phyloP scores from a whole-genome alignment of 2,329 filamentous ascomycete genomes.

The Ceratocystis alfenasii region DNA sequence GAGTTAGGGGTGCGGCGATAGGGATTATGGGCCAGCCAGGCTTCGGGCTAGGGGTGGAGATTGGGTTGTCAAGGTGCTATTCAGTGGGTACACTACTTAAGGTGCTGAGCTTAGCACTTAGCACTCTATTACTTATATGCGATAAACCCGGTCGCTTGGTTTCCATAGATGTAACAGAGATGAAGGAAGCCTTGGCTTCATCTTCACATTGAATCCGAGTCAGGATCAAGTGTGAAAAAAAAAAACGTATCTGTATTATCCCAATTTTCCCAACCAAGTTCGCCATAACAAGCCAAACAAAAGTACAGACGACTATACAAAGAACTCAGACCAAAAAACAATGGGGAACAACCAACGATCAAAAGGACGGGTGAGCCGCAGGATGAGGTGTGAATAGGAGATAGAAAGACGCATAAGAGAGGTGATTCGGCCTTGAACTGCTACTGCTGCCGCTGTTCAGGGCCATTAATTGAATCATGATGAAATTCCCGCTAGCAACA shows the following conservation, averaged over 20 bases:
- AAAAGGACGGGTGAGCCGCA: not conserved
- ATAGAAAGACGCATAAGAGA: conserved; percentile 15
- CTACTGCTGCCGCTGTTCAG: not conserved
- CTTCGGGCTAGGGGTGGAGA: too few relatives aligned
- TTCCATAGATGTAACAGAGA: too few relatives aligned
- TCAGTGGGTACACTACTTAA: too few relatives aligned
- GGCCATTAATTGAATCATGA: not conserved
- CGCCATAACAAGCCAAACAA: conserved; percentile 20
- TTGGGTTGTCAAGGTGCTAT: too few relatives aligned
- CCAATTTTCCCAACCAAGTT: conserved; percentile 20
- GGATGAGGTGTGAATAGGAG: conserved; percentile 6
- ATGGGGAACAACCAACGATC: conserved; percentile 8
- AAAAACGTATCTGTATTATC: conserved; percentile 2
- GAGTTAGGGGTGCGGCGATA: not conserved
- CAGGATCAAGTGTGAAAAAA: not conserved
- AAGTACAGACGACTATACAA: conserved; percentile 17
- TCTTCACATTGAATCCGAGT: too few relatives aligned
- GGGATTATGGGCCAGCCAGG: too few relatives aligned
- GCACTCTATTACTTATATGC: too few relatives aligned
- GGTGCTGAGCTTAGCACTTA: too few relatives aligned
- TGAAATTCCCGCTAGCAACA: not conserved
- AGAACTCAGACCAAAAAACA: conserved; percentile 1
- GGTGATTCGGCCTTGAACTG: not conserved
- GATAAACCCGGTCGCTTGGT: too few relatives aligned
- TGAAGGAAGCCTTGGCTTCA: too few relatives aligned